A percentile compares a stretch with the other conserved stretches of the same genome.
Evolutionary conservation across 139 green algal species (phyloP).

Genomic region (Bryopsis sp.): DNA sequence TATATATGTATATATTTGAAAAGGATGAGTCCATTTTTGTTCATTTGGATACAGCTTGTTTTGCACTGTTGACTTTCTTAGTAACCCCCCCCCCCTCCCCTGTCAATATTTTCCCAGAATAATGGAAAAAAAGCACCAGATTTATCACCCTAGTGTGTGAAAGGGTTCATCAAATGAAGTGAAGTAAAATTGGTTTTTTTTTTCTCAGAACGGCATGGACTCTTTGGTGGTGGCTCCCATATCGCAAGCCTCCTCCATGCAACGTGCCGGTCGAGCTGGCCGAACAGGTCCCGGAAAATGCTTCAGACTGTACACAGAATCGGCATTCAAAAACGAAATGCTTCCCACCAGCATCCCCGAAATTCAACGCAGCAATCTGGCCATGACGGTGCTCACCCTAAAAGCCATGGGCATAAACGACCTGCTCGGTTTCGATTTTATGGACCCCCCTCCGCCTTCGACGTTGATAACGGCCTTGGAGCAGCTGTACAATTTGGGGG

Average conservation of each 20-base stretch:
- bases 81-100: no score
- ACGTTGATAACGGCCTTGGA: conserved; percentile 81
- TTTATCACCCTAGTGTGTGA: no score
- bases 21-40: no score
- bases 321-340: conserved; percentile 88
- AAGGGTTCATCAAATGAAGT: no score
- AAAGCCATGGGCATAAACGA: conserved; percentile 99
- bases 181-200: no score
- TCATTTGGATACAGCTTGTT: no score
- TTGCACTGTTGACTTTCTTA: no score
- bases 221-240: conserved; percentile 90
- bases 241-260: conserved; percentile 78
- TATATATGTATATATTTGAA: no score
- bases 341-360: conserved; percentile 75
- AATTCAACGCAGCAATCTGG: conserved; percentile 80
- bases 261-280: conserved; percentile 87
- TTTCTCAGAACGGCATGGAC: conserved; percentile 95
- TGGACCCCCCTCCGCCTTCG: conserved; percentile 85
- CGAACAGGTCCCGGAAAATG: conserved; percentile 86
- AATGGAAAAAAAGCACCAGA: no score
- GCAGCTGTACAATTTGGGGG: conserved; percentile 85
- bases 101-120: no score
- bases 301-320: conserved; percentile 91
- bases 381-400: conserved; percentile 83
- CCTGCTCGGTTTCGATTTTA: conserved; percentile 97